These are phyloP conservation scores for Parathielavia appendiculata DNA, from an alignment of 495 filamentous ascomycete genomes.

Conservation along the genomic window DNA sequence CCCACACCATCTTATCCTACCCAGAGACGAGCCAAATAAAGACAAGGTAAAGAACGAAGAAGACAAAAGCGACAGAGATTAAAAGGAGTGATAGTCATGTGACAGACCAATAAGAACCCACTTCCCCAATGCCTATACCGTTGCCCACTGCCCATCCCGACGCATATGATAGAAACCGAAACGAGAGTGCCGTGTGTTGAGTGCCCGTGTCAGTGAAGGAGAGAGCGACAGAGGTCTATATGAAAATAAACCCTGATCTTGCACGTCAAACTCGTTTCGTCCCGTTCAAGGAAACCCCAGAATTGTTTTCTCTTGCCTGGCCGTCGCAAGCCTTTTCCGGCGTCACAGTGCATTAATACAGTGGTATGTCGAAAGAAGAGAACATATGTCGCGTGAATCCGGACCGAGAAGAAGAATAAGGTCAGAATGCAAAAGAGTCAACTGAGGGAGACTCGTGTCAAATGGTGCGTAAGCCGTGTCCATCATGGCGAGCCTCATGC, in stretches of 20 bases:
- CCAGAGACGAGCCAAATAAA: background rate
- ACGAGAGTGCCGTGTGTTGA: background rate
- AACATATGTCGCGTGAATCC: background rate
- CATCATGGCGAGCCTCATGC: slow-evolving; percentile 24
- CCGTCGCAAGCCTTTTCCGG: background rate
- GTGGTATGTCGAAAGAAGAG: slow-evolving; percentile 4
- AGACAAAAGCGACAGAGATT: background rate
- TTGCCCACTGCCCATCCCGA: background rate
- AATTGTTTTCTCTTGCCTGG: background rate
- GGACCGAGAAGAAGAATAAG: background rate
- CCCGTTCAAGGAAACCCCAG: background rate
- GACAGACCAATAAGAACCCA: background rate
- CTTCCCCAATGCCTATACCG: background rate
- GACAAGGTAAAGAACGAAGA: background rate
- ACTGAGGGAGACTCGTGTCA: background rate
- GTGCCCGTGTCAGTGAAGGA: background rate
- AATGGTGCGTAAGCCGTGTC: background rate
- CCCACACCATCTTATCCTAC: background rate
- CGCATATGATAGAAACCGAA: background rate
- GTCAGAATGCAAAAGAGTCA: background rate
- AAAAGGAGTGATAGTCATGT: slow-evolving; percentile 4
- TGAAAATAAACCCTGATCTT: background rate
- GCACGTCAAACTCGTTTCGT: background rate
- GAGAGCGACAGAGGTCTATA: background rate
- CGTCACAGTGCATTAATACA: slow-evolving; percentile 14